Evolutionary conservation across 2,329 filamentous ascomycete genomes (phyloP), one percentile per base, ranked within the genome.

Genomic region (Acarospora socialis): DNA sequence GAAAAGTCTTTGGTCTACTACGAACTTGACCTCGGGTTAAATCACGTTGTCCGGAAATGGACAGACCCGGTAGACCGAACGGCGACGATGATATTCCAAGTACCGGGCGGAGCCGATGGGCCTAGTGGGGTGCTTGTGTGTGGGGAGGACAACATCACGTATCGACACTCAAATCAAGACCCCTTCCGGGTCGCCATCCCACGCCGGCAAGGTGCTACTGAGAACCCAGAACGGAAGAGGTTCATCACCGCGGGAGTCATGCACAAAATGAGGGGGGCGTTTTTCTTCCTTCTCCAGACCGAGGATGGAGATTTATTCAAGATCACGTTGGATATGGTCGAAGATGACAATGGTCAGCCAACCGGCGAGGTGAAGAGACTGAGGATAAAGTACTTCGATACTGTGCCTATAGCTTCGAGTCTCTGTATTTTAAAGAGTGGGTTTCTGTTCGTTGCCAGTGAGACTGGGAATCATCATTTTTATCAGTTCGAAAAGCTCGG

Each of bases 261-360:
- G 75, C 90, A 98, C 60, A 92, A 92, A 54, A 77, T 94, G 52
- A 87, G 90, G 47, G 84, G 84, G 17, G 84, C 86, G 2, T 98
- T 98, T 60, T 99, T 98, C 63, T 93, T 95, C 53, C 70, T 99
- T 3, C 61, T 98, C 1, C 90, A 99, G 53, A 84, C 81, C 1
- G 90, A 98, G 36, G 92, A 98, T 52, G 90, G 90, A n/a, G 92
- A 98, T 54, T 65, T 98, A 5, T 95, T 98, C 68, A 95, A 95
- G 54, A 70, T 95, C 30, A 94, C 79, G 1, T 75, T 98, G 38
- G 84, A 94, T 42, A 87, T 94, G 75, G 68, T 76, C 7, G 78
- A 86, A 44, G 81, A 92, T 45, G 71, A 77, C 1, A 71, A 80
- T 28, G 82, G 79, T 8, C 76, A 82, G 37, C 65, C 77, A 1